A percentile compares a stretch with the other conserved stretches of the same genome.
These are phyloP conservation scores for Pythium angustatum DNA, from an alignment of 352 stramenopile species.

Conservation along the genomic window DNA sequence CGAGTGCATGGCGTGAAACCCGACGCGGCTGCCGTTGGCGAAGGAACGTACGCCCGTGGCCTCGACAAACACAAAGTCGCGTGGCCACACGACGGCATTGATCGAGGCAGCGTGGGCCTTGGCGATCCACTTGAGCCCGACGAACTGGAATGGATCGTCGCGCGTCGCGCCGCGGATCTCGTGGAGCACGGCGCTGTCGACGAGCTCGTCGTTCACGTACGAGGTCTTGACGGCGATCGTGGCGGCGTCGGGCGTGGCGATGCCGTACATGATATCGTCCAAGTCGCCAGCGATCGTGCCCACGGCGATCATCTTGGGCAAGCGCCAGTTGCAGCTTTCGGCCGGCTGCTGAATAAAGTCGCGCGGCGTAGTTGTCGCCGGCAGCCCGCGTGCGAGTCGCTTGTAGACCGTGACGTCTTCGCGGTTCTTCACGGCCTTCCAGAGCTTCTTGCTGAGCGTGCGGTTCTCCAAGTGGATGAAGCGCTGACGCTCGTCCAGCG, in stretches of 20 bases:
- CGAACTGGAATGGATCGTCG: conserved; percentile 24
- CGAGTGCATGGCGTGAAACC: conserved; percentile 43
- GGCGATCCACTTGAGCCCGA: conserved; percentile 33
- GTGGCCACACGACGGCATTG: conserved; percentile 30
- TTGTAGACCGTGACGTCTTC: conserved; percentile 39
- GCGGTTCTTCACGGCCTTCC: conserved; percentile 42
- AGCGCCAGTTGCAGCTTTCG: conserved; percentile 38
- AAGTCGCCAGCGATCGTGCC: conserved; percentile 52
- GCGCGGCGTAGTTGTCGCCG: conserved; percentile 12
- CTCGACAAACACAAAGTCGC: conserved; percentile 53
- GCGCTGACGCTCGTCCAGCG: conserved; percentile 30
- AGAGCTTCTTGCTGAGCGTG: conserved; percentile 35
- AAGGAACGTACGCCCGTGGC: conserved; percentile 39
- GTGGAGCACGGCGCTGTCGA: conserved; percentile 38
- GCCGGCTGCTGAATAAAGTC: not conserved
- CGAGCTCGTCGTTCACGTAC: conserved; percentile 29
- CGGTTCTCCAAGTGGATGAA: conserved; percentile 39
- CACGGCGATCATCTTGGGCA: conserved; percentile 48
- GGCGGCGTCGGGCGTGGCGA: conserved; percentile 31
- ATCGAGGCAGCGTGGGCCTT: conserved; percentile 8
- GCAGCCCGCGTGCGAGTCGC: conserved; percentile 8
- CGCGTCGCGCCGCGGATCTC: conserved; percentile 40
- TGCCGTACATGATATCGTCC: conserved; percentile 67
- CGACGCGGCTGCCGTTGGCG: conserved; percentile 38
- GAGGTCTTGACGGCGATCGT: conserved; percentile 39